Percentiles rank a stretch among this genome's conserved stretches.
These are phyloP conservation scores for Calonectria hawksworthii DNA, from an alignment of 2,329 filamentous ascomycete genomes.

Conservation along the genomic window DNA sequence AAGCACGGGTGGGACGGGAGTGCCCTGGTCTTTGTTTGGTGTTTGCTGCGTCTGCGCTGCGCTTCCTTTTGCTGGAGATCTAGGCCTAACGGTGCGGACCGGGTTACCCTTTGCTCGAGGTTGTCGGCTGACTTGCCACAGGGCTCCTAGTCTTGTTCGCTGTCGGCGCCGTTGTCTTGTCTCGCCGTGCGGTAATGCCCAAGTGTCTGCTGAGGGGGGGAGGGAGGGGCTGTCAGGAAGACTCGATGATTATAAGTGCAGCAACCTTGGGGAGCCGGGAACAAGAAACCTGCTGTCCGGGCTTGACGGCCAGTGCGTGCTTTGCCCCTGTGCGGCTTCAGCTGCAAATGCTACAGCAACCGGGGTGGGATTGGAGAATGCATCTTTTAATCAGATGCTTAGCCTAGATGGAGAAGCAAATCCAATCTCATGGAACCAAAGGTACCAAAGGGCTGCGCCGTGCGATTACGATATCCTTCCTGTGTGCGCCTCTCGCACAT, in stretches of 20 bases:
- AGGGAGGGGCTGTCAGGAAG: background rate
- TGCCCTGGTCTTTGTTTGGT: conserved; percentile 8
- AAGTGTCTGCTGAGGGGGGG: background rate
- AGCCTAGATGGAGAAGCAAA: conserved; percentile 7
- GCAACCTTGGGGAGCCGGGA: background rate
- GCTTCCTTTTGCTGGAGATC: conserved; percentile 15
- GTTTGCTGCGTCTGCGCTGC: background rate
- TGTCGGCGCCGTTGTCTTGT: conserved; percentile 3
- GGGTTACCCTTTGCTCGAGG: conserved; percentile 20
- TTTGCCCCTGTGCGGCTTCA: conserved; percentile 1
- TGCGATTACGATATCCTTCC: conserved; percentile 24
- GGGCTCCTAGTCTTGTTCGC: conserved; percentile 6
- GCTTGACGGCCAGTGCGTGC: background rate
- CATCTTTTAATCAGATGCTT: conserved; percentile 1
- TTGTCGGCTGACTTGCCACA: conserved; percentile 27
- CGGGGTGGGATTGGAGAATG: conserved; percentile 3
- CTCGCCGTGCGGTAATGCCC: background rate
- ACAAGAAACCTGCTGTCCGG: conserved; percentile 13
- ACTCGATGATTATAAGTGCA: conserved; percentile 5
- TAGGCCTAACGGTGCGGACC: conserved; percentile 1
- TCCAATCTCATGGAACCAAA: conserved; percentile 19
- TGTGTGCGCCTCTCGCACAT: conserved; percentile 26
- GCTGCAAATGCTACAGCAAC: background rate
- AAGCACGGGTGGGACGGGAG: conserved; percentile 6
- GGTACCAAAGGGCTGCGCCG: conserved; percentile 20